Evolutionary conservation across 2,329 filamentous ascomycete species (phyloP).

Genomic region (Talaromyces funiculosus): DNA sequence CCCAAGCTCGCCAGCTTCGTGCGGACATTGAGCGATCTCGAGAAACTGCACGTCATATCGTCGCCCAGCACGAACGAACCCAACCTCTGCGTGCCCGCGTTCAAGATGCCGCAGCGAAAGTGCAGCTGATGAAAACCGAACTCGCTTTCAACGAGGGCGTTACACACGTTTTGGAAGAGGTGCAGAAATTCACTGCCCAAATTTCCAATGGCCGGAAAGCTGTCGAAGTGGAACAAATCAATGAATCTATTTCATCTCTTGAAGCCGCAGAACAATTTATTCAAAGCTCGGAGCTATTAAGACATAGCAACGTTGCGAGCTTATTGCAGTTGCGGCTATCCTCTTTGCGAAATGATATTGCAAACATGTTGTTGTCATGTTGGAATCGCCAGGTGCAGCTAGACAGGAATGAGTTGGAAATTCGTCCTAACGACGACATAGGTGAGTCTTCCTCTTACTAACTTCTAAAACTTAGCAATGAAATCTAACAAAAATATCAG

Average conservation of each 20-base stretch:
- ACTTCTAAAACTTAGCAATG: too few species aligned
- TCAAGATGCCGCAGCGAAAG: conserved; percentile 54
- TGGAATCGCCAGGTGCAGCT: conserved; percentile 66
- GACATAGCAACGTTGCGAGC: conserved; percentile 36
- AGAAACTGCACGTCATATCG: conserved; percentile 72
- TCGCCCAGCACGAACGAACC: conserved; percentile 67
- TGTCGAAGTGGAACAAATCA: conserved; percentile 41
- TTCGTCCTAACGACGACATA: conserved; percentile 53
- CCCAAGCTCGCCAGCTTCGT: conserved; percentile 76
- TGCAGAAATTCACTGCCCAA: conserved; percentile 46
- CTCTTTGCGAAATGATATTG: conserved; percentile 61
- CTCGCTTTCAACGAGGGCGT: conserved; percentile 55
- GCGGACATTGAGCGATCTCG: conserved; percentile 78
- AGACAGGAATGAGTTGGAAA: conserved; percentile 49
- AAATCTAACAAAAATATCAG: conserved; percentile 11
- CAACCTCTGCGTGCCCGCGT: conserved; percentile 59
- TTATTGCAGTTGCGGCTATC: conserved; percentile 61
- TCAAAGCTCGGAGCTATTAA: conserved; percentile 24
- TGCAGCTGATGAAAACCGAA: conserved; percentile 52
- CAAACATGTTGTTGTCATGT: conserved; percentile 60
- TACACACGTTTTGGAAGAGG: conserved; percentile 45
- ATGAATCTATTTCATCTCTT: conserved; percentile 45
- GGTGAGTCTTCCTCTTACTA: conserved; percentile 37
- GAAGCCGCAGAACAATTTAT: conserved; percentile 37
- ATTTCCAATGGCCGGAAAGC: conserved; percentile 45